Base-by-base conservation (phyloP, 352 stramenopile species). In the Sclerospora graminicola region DNA sequence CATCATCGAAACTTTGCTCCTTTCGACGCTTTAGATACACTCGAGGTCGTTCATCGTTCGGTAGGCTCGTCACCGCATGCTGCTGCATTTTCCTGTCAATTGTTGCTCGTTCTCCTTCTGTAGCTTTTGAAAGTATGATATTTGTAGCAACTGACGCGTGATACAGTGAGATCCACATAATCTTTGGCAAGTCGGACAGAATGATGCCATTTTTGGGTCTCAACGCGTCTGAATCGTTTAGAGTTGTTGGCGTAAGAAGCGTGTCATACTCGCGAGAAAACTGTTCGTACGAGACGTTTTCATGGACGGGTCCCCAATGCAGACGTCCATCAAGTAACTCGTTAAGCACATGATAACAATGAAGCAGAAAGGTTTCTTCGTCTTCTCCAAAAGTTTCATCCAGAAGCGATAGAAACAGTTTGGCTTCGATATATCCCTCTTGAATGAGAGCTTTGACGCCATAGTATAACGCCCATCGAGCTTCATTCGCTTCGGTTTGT, bases 321-420 rank as follows among this genome's bases (percentile, higher is more conserved):
- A 89, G 39, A 13, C 60, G 64, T 0, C 65, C 69, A 1, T 64
- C 65, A 1, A 81, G 67, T 18, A 94, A 55, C 5, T 79, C 70
- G 26, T 94, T 68, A 9, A 96, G 45, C 0, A 91, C 71, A 7
- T 69, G 72, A 28, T 95, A 80, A 49, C 87, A 96, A 48, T 95
- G 85, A 5, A 94, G 53, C 67, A 89, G 79, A 47, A 97, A 96
- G 2, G 87, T 77, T 26, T 94, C 64, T 40, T 90, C 81, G 48
- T 97, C 90, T 60, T 97, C 87, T 26, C 87, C 88, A 39, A 95
- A 86, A 27, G 88, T 95, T 44, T 97, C 88, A 36, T 97, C 89
- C 0, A 97, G 64, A 11, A 97, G 64, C 2, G 80, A 90, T 14
- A 94, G 66, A 35, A 97, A 97, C 0, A 97, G 52, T 37, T 89